Evolutionary conservation across 495 filamentous ascomycete genomes (phyloP), one percentile per base, ranked within the genome.

Genomic region (Tuber calosporum): DNA sequence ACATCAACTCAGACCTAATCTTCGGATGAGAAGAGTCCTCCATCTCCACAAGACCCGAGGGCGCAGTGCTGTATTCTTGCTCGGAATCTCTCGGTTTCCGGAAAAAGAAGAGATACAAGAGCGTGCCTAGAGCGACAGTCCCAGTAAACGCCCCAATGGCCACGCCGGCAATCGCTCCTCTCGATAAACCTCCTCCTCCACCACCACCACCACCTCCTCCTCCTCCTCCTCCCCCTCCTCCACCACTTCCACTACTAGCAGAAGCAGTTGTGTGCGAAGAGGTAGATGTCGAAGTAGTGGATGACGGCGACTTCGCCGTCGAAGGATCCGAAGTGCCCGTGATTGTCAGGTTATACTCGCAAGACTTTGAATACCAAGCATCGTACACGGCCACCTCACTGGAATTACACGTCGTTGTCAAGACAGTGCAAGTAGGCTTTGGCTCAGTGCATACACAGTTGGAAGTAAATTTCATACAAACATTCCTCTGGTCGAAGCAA

Each of bases 401-500:
- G 20, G 36, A 20, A 13, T 67, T 73, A 13, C 71, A 73, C 2
- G 30, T 15, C 6, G 69, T 48, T 37, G 42, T 36, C 37, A 26
- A 22, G 5, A 30, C 66, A 3, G 2, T 38, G 30, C 71, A 73
- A 11, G 9, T 5, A 19, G 71, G 71, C 40, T 40, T 67, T 45
- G 66, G 66, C 15, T 38, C 3, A 11, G 71, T 43, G 71, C 71
- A 73, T n/a, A 73, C 34, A 30, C 71, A 73, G 66, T 73, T 73
- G n/a, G 40, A 41, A 1, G 71, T 73, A 34, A 30, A 68, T n/a
- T 72, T 30, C 30, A 37, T 20, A 76, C 66, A 17, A 39, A 73
- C 37, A 39, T 69, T 58, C 30, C 67, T 9, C 69, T 71, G 0
- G 66, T 67, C 6, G 58, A 40, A 40, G 72, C 66, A 34, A 39